These are phyloP conservation scores for Penicillium malachiteum DNA, from an alignment of 495 filamentous ascomycete species.

Conservation along the genomic window DNA sequence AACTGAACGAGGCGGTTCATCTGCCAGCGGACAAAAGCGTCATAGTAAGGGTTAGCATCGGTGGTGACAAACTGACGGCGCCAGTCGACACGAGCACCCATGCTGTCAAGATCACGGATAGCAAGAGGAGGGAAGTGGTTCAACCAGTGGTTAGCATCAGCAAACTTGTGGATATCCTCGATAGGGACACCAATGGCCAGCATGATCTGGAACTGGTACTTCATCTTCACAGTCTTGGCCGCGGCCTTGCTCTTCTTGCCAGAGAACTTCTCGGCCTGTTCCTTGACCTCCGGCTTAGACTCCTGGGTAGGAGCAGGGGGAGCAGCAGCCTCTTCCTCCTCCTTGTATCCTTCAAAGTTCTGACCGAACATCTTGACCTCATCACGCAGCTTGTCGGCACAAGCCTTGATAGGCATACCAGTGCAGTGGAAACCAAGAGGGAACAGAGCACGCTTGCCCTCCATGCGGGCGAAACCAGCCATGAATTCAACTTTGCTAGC, in stretches of 20 bases:
- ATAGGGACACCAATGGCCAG: slow-evolving; percentile 76
- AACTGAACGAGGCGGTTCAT: slow-evolving; percentile 91
- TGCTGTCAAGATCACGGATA: slow-evolving; percentile 74
- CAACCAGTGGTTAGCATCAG: slow-evolving; percentile 85
- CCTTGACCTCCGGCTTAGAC: slow-evolving; percentile 61
- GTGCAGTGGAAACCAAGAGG: slow-evolving; percentile 95
- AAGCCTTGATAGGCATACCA: slow-evolving; percentile 97
- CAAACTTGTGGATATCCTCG: slow-evolving; percentile 87
- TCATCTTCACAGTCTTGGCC: slow-evolving; percentile 85
- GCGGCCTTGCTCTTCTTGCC: slow-evolving; percentile 94
- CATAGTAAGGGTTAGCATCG: slow-evolving; percentile 95
- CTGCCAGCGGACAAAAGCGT: slow-evolving; percentile 95
- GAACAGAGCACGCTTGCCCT: slow-evolving; percentile 82
- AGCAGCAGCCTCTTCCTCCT: slow-evolving; percentile 52
- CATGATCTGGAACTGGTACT: slow-evolving; percentile 91
- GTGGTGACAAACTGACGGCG: slow-evolving; percentile 88
- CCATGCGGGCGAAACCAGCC: slow-evolving; percentile 79
- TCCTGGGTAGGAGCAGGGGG: slow-evolving; percentile 44
- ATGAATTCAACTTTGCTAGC: slow-evolving; percentile 89
- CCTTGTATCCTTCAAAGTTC: slow-evolving; percentile 75
- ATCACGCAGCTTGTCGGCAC: slow-evolving; percentile 87
- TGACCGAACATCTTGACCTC: slow-evolving; percentile 88
- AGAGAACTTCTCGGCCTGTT: slow-evolving; percentile 86
- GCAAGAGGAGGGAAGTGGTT: slow-evolving; percentile 83
- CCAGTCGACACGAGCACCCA: slow-evolving; percentile 91